Percentiles rank a stretch among this genome's conserved stretches.
Evolutionary conservation across 2,329 filamentous ascomycete genomes (phyloP).

Genomic region (Davidsoniella eucalypti): DNA sequence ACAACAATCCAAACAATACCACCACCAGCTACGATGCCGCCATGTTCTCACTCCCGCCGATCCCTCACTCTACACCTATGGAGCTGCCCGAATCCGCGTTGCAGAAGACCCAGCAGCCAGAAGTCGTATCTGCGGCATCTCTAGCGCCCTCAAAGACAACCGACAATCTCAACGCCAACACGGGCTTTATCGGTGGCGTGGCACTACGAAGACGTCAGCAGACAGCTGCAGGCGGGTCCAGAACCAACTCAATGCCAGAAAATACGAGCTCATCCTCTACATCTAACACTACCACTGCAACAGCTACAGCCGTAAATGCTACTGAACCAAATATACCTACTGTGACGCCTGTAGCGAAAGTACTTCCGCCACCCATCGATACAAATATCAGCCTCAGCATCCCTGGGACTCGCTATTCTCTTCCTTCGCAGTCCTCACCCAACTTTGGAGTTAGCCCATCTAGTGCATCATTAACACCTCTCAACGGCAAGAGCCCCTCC

Average conservation of each 20-base stretch:
- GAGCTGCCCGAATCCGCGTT: background rate
- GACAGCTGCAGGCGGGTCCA: slow-evolving; percentile 12
- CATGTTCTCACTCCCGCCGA: slow-evolving; percentile 15
- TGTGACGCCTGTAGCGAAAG: slow-evolving; percentile 17
- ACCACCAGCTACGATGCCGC: slow-evolving; percentile 10
- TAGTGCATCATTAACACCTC: slow-evolving; percentile 2
- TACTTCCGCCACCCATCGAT: slow-evolving; percentile 17
- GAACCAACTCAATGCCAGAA: background rate
- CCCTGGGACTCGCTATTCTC: slow-evolving; percentile 4
- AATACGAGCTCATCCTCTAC: slow-evolving; percentile 10
- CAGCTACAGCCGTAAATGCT: background rate
- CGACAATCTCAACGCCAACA: slow-evolving; percentile 21
- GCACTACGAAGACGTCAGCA: slow-evolving; percentile 30
- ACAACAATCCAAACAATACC: background rate
- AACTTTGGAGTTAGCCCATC: slow-evolving; percentile 8
- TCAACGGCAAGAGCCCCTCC: slow-evolving; percentile 22
- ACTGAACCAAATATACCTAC: background rate
- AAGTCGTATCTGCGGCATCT: slow-evolving; percentile 12
- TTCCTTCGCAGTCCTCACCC: slow-evolving; percentile 8
- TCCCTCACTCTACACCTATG: slow-evolving; percentile 10
- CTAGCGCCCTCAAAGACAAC: slow-evolving; percentile 17
- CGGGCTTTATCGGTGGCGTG: slow-evolving; percentile 38
- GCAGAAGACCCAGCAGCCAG: background rate
- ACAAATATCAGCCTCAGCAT: slow-evolving; percentile 5
- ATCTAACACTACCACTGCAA: slow-evolving; percentile 1